Conservation (phyloP, 2,329 filamentous ascomycete genomes). For the Davidsoniella australis region DNA sequence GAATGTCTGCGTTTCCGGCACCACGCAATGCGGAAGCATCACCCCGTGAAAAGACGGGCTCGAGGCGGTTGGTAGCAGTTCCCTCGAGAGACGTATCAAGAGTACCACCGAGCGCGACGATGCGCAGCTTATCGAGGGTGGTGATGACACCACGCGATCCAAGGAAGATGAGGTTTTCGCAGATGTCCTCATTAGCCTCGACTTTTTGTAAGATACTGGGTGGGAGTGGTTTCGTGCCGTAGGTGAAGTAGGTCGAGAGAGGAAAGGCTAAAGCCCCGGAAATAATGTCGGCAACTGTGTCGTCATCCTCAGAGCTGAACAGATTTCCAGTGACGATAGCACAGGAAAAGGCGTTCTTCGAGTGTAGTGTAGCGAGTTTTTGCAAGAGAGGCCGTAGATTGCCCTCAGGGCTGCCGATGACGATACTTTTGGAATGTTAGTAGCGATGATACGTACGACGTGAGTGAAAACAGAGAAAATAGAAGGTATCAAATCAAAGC, state of each 20-base stretch:
- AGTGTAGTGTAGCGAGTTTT: conserved; percentile 64
- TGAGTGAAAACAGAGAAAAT: not conserved
- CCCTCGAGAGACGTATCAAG: conserved; percentile 46
- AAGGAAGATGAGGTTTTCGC: conserved; percentile 78
- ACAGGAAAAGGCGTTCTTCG: conserved; percentile 77
- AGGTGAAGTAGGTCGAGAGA: conserved; percentile 78
- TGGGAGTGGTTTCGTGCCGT: conserved; percentile 60
- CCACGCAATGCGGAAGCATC: conserved; percentile 63
- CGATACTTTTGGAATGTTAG: conserved; percentile 37
- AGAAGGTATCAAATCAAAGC: not conserved
- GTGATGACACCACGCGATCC: conserved; percentile 77
- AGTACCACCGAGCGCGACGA: conserved; percentile 69
- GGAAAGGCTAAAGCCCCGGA: conserved; percentile 57
- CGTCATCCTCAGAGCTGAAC: conserved; percentile 46
- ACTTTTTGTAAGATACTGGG: conserved; percentile 53
- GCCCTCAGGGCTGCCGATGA: conserved; percentile 70
- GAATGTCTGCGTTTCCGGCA: conserved; percentile 65
- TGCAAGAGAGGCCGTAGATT: conserved; percentile 58
- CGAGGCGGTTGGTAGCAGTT: conserved; percentile 52
- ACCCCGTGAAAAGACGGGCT: conserved; percentile 59
- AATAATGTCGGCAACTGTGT: conserved; percentile 47
- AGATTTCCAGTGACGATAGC: conserved; percentile 73
- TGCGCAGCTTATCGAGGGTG: conserved; percentile 73
- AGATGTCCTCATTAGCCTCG: conserved; percentile 56
- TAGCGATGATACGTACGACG: not conserved